phyloP scores from a whole-genome alignment of 106 monocot species.

The Xerophyta viscosa region DNA sequence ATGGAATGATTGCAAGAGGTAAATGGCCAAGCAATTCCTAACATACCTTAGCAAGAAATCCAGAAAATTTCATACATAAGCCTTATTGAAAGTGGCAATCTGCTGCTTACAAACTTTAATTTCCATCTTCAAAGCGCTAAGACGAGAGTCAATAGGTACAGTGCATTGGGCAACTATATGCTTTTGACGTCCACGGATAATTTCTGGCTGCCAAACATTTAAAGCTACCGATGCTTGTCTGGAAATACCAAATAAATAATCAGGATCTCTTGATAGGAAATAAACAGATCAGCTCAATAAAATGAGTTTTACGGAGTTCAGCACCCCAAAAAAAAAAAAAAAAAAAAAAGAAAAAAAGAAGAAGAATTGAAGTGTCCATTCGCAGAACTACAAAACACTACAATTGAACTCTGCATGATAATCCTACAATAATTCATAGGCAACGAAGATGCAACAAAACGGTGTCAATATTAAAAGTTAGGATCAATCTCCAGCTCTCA shows the following conservation, averaged over 20 bases:
- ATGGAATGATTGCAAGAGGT: neutral
- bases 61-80: constrained; percentile 46
- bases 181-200: constrained; percentile 64
- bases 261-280: neutral
- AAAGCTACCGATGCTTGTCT: constrained; percentile 78
- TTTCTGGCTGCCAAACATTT: constrained; percentile 94
- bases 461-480: too few species aligned
- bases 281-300: neutral
- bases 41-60: neutral
- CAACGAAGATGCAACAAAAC: too few species aligned
- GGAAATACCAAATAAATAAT: neutral
- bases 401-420: neutral
- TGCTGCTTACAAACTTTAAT: constrained; percentile 75
- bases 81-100: constrained; percentile 43
- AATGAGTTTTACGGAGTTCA: neutral
- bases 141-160: constrained; percentile 59
- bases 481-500: too few species aligned
- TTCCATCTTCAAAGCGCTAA: constrained; percentile 69
- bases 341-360: too few species aligned
- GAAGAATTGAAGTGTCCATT: too few species aligned
- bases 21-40: neutral
- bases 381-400: too few species aligned
- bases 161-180: constrained; percentile 85
- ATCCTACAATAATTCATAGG: neutral
- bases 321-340: too few species aligned